Conservation (phyloP, 73 alveolate genomes). For the Symbiodinium pilosum region DNA sequence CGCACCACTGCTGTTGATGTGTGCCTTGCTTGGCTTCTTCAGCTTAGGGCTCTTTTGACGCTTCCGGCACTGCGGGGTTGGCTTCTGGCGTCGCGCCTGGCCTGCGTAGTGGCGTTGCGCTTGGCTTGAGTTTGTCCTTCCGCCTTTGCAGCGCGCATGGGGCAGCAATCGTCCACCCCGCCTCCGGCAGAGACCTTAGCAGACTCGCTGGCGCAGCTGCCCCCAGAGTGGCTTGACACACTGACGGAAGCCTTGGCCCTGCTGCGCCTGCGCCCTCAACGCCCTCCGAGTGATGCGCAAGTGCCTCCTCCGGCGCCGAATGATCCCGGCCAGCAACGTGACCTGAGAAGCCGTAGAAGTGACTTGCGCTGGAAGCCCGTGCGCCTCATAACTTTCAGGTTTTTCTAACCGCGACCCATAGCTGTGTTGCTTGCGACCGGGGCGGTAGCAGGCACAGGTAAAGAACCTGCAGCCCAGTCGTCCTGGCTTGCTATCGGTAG, state of each 20-base stretch:
- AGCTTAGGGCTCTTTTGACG: too few species aligned
- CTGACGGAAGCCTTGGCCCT: background rate
- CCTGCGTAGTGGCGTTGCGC: too few species aligned
- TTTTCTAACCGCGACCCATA: background rate
- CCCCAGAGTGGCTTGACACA: background rate
- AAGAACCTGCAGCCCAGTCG: too few species aligned
- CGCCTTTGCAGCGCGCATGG: too few species aligned
- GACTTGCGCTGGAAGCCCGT: background rate
- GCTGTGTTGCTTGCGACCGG: background rate
- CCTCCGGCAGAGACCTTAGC: background rate
- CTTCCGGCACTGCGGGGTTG: background rate
- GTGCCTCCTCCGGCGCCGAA: background rate
- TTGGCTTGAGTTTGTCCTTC: too few species aligned
- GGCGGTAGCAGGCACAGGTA: too few species aligned
- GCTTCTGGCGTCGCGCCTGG: too few species aligned
- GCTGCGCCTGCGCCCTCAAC: background rate
- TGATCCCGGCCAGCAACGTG: background rate
- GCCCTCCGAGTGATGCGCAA: background rate
- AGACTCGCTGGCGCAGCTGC: background rate
- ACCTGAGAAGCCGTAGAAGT: background rate
- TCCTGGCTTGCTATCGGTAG: too few species aligned
- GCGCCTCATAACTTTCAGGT: background rate
- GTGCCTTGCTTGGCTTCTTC: too few species aligned
- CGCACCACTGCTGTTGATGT: background rate
- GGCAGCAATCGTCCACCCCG: too few species aligned